Base-by-base conservation (phyloP, 108 stramenopile species). In the Craspedostauros australis region DNA sequence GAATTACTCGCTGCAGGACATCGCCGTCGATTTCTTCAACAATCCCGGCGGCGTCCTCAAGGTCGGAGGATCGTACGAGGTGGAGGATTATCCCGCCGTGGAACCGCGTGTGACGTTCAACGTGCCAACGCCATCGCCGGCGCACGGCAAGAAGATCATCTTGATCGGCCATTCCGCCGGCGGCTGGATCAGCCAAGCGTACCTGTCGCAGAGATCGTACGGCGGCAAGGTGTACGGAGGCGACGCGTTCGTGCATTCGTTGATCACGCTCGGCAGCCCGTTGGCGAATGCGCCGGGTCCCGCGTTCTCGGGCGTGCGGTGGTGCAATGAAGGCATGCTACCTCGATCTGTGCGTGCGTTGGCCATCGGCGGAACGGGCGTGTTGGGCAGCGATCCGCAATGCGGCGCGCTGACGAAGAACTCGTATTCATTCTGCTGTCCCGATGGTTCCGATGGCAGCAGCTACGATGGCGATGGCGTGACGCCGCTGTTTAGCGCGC, bases 391-490 rank as follows among this genome's bases (percentile, higher is more conserved):
- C 36, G 61, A 63, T n/a, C 64, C 66, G 48, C n/a, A n/a, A n/a
- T n/a, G n/a, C n/a, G 84, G 80, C 18, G n/a, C 18, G 8, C 37
- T 86, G 23, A 86, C 84, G 21, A 23, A 66, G 44, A 68, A 69
- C 21, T 48, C 77, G 8, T 86, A 86, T 41, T 34, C 72, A 0
- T 86, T 86, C 47, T 86, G 84, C 28, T 76, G 76, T 36, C 59
- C 58, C 2, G 31, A 59, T 30, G 73, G 72, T 20, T 38, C 75
- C 2, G 84, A 86, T 57, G 84, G 77, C 14, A 69, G 61, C 18
- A 27, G 38, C 15, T 77, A 75, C 25, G 75, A 78, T 44, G 84
- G 84, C 4, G 84, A 86, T 71, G 84, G 84, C n/a, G 65, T 86
- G 31, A 86, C 84, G 22, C 80, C 84, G 11, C 58, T 75, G 2